Base-by-base conservation (phyloP, 768 basidiomycete genomes). In the Crepidotus variabilis region DNA sequence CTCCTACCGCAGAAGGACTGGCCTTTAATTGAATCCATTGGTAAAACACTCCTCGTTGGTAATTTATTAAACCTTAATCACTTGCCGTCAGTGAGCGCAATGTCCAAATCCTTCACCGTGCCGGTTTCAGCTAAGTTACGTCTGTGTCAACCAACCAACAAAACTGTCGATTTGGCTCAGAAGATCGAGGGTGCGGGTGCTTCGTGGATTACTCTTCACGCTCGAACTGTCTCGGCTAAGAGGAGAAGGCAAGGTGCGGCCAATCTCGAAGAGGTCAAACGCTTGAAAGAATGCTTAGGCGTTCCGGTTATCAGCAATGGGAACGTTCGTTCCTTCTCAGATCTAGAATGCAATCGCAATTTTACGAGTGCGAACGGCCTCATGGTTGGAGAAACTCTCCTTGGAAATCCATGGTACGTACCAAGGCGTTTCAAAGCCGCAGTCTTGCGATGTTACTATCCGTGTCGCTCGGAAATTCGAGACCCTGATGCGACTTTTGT, bases 311-410 rank as follows among this genome's bases (percentile, higher is more conserved):
- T 92, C 49, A 89, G 86, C 69, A 92, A 92, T 63, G 90, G 90
- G 10, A 92, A 92, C 64, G 90, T 92, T 16, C 79, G 83, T 32
- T 70, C 67, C 16, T 84, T 78, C 71, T 69, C 71, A 24, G 85
- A 92, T 65, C 66, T 91, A 11, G 66, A 69, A 57, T 65, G 65
- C 22, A 90, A 91, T 64, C 65, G 78, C 51, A 64, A 68, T 28
- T 72, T 72, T 47, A 89, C 88, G 2, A 74, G 78, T 14, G 87
- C 88, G 46, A 84, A 88, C 61, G 90, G 90, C 8, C 66, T 87
- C 54, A 92, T 92, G 90, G 87, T 91, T 1, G 90, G 87, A 8
- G 90, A 92, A 65, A 80, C 82, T n/a, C 69, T 92, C 33, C 73
- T 90, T 4, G 82, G 80, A 16, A 90, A 92, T 69, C 88, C 89